phyloP scores from a whole-genome alignment of 345 rosid genomes.

The Camelina hispida region DNA sequence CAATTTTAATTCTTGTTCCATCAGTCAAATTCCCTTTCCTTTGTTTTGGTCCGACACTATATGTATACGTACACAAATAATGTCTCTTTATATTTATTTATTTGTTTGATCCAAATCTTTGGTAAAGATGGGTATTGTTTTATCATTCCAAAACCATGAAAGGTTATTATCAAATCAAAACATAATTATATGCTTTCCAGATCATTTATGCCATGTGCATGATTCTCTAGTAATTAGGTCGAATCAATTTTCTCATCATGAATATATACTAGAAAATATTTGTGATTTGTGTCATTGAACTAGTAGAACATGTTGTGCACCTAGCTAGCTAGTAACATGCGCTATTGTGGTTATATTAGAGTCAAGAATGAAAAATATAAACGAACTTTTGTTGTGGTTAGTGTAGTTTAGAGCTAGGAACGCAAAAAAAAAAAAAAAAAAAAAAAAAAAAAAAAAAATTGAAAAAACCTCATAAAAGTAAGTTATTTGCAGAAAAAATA shows the following conservation, averaged over 20 bases:
- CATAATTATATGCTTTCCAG: conserved; percentile 15
- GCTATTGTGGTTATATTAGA: not conserved
- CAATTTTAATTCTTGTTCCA: conserved; percentile 36
- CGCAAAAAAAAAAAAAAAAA: not conserved
- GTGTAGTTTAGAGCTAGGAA: too few relatives aligned
- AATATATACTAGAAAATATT: conserved; percentile 7
- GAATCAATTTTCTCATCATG: conserved; percentile 24
- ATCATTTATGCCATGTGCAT: conserved; percentile 29
- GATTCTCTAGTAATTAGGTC: conserved; percentile 16
- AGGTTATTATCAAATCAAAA: conserved; percentile 37
- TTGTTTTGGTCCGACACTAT: conserved; percentile 16
- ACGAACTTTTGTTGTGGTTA: not conserved
- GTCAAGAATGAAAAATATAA: not conserved
- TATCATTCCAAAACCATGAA: conserved; percentile 34
- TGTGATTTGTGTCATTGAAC: not conserved
- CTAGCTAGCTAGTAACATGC: not conserved
- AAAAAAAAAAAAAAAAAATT: not conserved
- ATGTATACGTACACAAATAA: not conserved
- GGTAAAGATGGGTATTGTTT: conserved; percentile 15
- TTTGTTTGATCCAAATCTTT: conserved; percentile 33
- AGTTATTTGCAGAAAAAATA: not conserved
- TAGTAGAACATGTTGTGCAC: not conserved
- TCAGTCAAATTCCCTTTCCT: conserved; percentile 21
- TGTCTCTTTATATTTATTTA: conserved; percentile 10
- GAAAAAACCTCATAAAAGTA: not conserved